phyloP scores from a whole-genome alignment of 2,329 filamentous ascomycete genomes.

The Aquanectria penicillioides region DNA sequence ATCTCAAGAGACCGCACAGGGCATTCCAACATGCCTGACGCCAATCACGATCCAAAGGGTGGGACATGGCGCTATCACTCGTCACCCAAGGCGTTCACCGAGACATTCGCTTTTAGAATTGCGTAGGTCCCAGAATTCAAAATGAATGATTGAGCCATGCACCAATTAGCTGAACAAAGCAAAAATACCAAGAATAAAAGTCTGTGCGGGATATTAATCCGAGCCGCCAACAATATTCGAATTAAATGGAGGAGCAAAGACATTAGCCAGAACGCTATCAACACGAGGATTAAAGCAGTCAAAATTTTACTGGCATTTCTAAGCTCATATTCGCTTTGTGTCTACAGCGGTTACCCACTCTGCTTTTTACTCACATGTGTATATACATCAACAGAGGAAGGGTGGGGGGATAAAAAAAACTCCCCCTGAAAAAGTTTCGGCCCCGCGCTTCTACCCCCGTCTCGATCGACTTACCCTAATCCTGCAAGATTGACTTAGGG shows the following conservation, averaged over 20 bases:
- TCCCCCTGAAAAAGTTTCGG: neutral
- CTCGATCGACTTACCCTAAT: neutral
- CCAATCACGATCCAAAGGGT: neutral
- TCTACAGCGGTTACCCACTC: too few relatives aligned
- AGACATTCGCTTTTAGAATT: neutral
- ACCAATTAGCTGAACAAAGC: neutral
- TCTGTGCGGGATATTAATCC: too few relatives aligned
- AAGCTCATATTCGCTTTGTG: too few relatives aligned
- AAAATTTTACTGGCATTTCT: too few relatives aligned
- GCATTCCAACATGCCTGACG: neutral
- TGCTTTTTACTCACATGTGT: too few relatives aligned
- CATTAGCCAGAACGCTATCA: too few relatives aligned
- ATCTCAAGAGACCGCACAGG: neutral
- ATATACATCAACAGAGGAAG: too few relatives aligned
- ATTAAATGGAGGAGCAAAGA: too few relatives aligned
- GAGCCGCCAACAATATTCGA: too few relatives aligned
- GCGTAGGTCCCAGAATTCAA: too few relatives aligned
- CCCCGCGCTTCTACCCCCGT: conserved; percentile 7
- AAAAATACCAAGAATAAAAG: neutral
- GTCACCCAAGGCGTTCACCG: conserved; percentile 1
- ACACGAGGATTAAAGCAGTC: too few relatives aligned
- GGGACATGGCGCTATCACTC: neutral
- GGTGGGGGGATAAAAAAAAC: neutral
- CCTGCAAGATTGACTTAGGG: neutral
- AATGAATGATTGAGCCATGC: conserved; percentile 8